These are phyloP conservation scores for Allium cepa DNA, from an alignment of 106 monocot genomes.

Conservation along the genomic window DNA sequence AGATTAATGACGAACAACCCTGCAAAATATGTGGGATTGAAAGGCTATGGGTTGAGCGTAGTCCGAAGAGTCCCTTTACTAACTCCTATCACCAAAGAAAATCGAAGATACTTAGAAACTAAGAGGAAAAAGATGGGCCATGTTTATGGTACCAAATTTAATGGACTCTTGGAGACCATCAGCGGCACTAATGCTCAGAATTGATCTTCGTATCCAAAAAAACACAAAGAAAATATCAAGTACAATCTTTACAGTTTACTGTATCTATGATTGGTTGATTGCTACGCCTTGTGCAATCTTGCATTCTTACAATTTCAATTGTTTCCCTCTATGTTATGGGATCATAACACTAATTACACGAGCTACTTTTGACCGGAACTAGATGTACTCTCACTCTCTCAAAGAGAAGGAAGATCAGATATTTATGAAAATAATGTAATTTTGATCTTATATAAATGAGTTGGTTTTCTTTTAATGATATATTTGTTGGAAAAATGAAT, in stretches of 20 bases:
- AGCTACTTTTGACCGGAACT: too few species aligned
- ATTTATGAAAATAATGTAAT: too few species aligned
- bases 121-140: conserved; percentile 92
- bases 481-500: too few species aligned
- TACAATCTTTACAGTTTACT: not conserved
- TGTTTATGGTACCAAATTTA: conserved; percentile 56
- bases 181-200: conserved; percentile 2
- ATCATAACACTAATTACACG: too few species aligned
- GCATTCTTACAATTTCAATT: too few species aligned
- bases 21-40: conserved; percentile 82
- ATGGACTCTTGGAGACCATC: conserved; percentile 18
- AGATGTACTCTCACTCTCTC: too few species aligned
- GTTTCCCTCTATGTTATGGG: too few species aligned
- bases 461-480: too few species aligned
- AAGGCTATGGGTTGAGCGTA: conserved; percentile 85
- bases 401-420: too few species aligned
- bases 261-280: too few species aligned
- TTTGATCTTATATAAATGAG: too few species aligned
- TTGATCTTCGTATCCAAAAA: not conserved
- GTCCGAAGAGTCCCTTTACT: conserved; percentile 65
- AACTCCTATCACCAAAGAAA: conserved; percentile 88
- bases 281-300: too few species aligned
- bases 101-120: conserved; percentile 77
- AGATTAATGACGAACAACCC: conserved; percentile 90
- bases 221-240: not conserved